Evolutionary conservation across 148 eudicot genomes (phyloP), one percentile per base, ranked within the genome.

Genomic region (Tetragonia tetragonoides): DNA sequence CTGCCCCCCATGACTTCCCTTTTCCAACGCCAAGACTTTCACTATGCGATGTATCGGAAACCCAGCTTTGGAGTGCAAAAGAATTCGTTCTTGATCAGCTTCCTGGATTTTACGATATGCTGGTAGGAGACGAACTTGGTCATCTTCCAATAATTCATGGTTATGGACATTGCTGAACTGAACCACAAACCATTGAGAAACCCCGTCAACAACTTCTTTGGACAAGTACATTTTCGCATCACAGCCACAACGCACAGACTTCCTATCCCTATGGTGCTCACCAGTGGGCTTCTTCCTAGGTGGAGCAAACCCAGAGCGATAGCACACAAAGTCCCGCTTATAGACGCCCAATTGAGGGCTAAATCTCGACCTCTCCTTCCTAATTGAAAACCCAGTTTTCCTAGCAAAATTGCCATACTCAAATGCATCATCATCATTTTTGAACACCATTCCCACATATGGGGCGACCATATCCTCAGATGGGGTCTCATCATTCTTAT

Each of bases 181-280:
- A 46, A 84, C 85, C 60, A 87, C 87, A 79, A 81, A 72, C 90
- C 90, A 87, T 78, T 85, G 86, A 49, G 83, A 83, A 69, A 70
- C 76, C 42, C 88, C 88, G 59, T 85, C 83, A 11, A 82, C 56
- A 68, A 82, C 75, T 76, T 84, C 87, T 77, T 87, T 87, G 2
- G 88, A 87, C 78, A 83, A 57, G 76, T 79, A 87, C 88, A 87
- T 83, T 67, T 81, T 87, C 18, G 88, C 90, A 79, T 87, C 90
- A 76, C 87, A 87, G 2, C 89, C 87, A 74, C 87, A 85, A 18
- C 88, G 79, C 61, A 81, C 70, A 10, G 88, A 87, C 77, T 85
- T 85, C n/a, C 88, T 75, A 72, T 85, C 90, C 68, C 90, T 83
- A 0, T 85, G 90, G 82, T 81, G 84, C 65, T 87, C 90, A 21